Evolutionary conservation across 176 grass and related monocot genomes (phyloP).

Genomic region (Musa acuminata): DNA sequence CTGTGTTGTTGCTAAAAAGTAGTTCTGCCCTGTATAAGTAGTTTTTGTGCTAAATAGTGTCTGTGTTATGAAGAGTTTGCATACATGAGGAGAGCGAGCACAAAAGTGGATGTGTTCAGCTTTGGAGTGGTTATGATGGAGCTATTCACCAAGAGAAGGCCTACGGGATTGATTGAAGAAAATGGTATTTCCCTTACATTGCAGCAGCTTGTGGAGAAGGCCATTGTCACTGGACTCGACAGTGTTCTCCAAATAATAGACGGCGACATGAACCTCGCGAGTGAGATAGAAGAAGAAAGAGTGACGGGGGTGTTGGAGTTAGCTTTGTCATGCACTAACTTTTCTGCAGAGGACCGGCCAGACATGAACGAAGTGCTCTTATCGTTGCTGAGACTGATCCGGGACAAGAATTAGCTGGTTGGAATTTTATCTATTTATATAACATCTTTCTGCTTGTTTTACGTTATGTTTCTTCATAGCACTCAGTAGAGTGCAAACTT

Average conservation of each 20-base stretch:
- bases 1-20: no score
- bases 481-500: no score
- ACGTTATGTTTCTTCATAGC: no score
- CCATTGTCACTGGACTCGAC: conserved; percentile 35
- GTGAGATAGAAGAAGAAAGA: conserved; percentile 41
- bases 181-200: conserved; percentile 42
- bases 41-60: neutral
- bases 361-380: conserved; percentile 61
- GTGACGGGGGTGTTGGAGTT: conserved; percentile 36
- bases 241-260: conserved; percentile 46
- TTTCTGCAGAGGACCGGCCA: conserved; percentile 51
- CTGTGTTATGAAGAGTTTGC: conserved; percentile 49
- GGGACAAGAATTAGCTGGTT: neutral
- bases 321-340: conserved; percentile 47
- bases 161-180: conserved; percentile 51
- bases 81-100: conserved; percentile 52
- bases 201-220: conserved; percentile 63
- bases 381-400: conserved; percentile 41
- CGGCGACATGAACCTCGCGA: conserved; percentile 33
- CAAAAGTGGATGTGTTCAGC: conserved; percentile 89
- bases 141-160: conserved; percentile 57
- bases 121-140: conserved; percentile 79
- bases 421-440: no score
- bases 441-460: no score
- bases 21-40: no score